Conservation (phyloP, 2,329 filamentous ascomycete species). For the Aspergillus hortae region DNA sequence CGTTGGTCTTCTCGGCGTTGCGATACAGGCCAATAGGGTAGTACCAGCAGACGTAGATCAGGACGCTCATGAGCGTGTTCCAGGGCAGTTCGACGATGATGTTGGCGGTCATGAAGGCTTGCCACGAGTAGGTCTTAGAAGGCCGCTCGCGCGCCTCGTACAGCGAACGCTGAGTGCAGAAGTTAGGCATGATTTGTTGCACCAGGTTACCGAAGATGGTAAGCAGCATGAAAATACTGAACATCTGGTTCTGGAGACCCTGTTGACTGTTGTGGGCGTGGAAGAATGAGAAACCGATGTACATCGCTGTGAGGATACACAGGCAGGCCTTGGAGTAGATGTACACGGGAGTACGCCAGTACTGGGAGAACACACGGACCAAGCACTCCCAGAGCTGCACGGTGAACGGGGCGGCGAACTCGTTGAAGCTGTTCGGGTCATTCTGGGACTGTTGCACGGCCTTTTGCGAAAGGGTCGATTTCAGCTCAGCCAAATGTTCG, state of each 20-base stretch:
- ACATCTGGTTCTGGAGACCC: constrained; percentile 75
- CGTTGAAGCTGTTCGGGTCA: constrained; percentile 3
- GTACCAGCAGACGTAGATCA: constrained; percentile 2
- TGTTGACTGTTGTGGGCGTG: constrained; percentile 66
- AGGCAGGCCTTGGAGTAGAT: constrained; percentile 71
- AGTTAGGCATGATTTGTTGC: constrained; percentile 68
- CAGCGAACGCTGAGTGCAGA: constrained; percentile 71
- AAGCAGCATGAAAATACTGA: constrained; percentile 47
- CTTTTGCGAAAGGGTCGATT: constrained; percentile 19
- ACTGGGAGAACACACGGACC: constrained; percentile 74
- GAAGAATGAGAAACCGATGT: constrained; percentile 78
- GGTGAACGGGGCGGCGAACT: constrained; percentile 67
- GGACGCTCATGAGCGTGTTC: background rate
- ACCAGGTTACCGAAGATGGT: constrained; percentile 29
- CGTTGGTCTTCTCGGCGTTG: background rate
- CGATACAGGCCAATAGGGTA: background rate
- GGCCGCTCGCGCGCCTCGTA: constrained; percentile 82
- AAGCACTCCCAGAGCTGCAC: constrained; percentile 64
- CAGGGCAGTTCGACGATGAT: constrained; percentile 81
- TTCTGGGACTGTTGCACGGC: background rate
- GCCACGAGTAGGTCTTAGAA: constrained; percentile 78
- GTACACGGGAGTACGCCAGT: constrained; percentile 81
- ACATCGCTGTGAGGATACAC: constrained; percentile 56
- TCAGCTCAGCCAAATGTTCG: constrained; percentile 48
- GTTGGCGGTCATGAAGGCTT: constrained; percentile 78